Base-by-base conservation (phyloP, 345 rosid genomes). In the Gossypium herbaceum region DNA sequence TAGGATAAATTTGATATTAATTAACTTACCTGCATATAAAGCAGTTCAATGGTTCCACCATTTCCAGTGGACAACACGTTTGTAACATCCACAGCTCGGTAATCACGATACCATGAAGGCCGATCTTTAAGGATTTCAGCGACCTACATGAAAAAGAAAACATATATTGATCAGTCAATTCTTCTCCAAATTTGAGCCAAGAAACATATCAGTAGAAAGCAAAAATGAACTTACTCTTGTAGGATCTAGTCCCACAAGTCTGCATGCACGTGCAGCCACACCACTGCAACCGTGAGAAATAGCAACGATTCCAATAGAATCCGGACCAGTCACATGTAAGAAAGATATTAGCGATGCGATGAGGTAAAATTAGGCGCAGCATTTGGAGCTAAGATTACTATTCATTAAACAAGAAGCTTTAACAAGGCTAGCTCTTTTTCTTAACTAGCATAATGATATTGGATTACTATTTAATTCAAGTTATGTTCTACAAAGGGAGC, bases 301-400 rank as follows among this genome's bases (percentile, higher is more conserved):
- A 90, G 98, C 98, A 88, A 94, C 86, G 94, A 94, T 94, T 94
- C 98, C 98, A 81, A 90, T 91, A 93, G 98, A 94, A 94, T 94
- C 98, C 97, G 98, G 98, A 94, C 98, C 98, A 94, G 97, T 20
- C 0, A 0, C 20, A 20, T 1, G 22, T 20, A 20, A 20, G 22
- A 20, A 20, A 20, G 22, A 20, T 20, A 20, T 20, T 20, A 20
- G 22, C n/a, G n/a, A n/a, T n/a, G n/a, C n/a, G n/a, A n/a, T n/a
- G n/a, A n/a, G n/a, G n/a, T n/a, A n/a, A n/a, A n/a, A n/a, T n/a
- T n/a, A n/a, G n/a, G n/a, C n/a, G n/a, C n/a, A n/a, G 22, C 22
- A 20, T 20, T 20, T 20, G 22, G 22, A 20, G 22, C 22, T 20
- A 20, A 20, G 22, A 20, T 20, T 20, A 20, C 22, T 20, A 20